A percentile compares a stretch with the other conserved stretches of the same genome.
phyloP scores from a whole-genome alignment of 164 flowering plant genomes.

The Taxillus chinensis region DNA sequence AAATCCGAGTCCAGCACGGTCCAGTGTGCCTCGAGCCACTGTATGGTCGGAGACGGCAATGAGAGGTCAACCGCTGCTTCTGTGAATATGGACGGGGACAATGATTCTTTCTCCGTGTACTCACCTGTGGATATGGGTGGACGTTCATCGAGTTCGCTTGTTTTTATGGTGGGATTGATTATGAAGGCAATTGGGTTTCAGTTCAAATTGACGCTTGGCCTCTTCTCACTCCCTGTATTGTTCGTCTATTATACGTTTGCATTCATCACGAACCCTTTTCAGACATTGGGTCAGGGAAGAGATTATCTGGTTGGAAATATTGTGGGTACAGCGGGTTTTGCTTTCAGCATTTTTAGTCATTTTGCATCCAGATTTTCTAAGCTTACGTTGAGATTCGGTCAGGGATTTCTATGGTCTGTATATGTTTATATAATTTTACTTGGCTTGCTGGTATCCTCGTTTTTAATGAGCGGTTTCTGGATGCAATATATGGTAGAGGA shows the following conservation, averaged over 20 bases:
- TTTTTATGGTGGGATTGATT: background rate
- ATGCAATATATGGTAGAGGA: conserved; percentile 52
- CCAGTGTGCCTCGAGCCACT: no score
- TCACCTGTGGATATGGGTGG: background rate
- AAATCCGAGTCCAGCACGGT: background rate
- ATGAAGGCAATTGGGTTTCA: background rate
- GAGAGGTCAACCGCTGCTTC: background rate
- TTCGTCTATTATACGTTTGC: background rate
- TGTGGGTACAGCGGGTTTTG: background rate
- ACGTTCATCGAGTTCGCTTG: background rate
- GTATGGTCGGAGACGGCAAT: background rate
- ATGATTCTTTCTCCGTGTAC: background rate
- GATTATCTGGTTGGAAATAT: conserved; percentile 2
- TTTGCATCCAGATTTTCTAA: conserved; percentile 8
- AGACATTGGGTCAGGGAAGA: background rate
- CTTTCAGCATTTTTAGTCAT: conserved; percentile 4
- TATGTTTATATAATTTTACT: conserved; percentile 46
- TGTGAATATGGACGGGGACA: background rate
- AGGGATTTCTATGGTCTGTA: conserved; percentile 63
- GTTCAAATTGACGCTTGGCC: background rate
- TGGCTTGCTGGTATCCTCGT: conserved; percentile 39
- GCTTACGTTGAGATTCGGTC: conserved; percentile 20
- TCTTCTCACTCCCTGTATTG: background rate
- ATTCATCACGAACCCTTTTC: conserved; percentile 5
- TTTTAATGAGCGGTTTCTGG: conserved; percentile 49